Evolutionary conservation across 1,284 basidiomycete species (phyloP), one percentile per base, ranked within the genome.

Genomic region (Papiliotrema laurentii): DNA sequence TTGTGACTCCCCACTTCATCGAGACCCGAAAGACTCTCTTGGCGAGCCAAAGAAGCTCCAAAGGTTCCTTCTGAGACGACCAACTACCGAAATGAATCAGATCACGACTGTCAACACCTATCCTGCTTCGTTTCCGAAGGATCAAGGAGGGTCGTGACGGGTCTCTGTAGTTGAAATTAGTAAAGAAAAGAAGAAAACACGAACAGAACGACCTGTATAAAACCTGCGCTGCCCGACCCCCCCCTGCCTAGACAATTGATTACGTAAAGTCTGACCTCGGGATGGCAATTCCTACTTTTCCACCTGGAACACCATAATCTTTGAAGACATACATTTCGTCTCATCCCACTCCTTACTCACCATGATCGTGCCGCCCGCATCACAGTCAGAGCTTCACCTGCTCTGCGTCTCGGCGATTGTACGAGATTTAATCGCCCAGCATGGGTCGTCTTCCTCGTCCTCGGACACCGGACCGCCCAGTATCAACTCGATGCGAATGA

Each of bases 401-500:
- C 84, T 92, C 48, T 89, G 92, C 46, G 94, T 90, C 24, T 92
- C 93, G 11, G 90, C 91, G 33, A 94, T 98, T 61, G 94, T 94
- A 27, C 82, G 89, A 59, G 89, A 93, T 65, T 83, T 99, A 57
- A 92, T 97, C 63, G 84, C 85, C 55, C 53, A 58, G 1, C 61
- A 71, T 51, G 51, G 59, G 19, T 44, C 55, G 6, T 58, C 63
- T 3, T 60, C 61, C 0, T 59, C 61, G 9, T 64, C 53, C 50
- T 66, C 27, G 9, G 18, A 9, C 10, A 56, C 49, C 63, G 30
- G 58, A 61, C 55, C 64, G 4, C 71, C 71, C 11, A 93, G 91
- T 10, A 78, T 99, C 49, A 97, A 96, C 66, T 83, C 85, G 50
- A 80, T 98, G 35, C 86, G 94, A 34, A 79, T 86, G 37, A 85